Conservation (phyloP, 2,329 filamentous ascomycete species). For the Fusarium equiseti region DNA sequence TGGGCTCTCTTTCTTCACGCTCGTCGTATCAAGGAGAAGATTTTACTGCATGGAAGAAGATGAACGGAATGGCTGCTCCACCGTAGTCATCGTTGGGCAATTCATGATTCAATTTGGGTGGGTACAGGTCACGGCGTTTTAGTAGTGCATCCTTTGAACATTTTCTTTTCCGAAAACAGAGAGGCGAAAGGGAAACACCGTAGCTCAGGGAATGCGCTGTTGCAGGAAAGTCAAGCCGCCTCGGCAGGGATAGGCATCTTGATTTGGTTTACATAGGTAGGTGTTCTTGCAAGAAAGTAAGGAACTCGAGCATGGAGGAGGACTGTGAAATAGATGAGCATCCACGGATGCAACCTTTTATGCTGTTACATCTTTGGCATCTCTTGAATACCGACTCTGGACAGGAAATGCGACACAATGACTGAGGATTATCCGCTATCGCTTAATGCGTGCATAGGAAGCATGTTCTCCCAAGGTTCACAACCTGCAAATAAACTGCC, state of each 20-base stretch:
- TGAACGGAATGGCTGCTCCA: slow-evolving; percentile 7
- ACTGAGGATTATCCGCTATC: slow-evolving; percentile 17
- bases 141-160: slow-evolving; percentile 40
- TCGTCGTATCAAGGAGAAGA: slow-evolving; percentile 28
- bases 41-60: slow-evolving; percentile 7
- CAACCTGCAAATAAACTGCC: slow-evolving; percentile 10
- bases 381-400: neutral
- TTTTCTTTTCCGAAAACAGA: slow-evolving; percentile 20
- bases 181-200: slow-evolving; percentile 14
- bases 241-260: slow-evolving; percentile 3
- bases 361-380: neutral
- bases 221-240: neutral
- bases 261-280: slow-evolving; percentile 10
- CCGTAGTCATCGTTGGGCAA: slow-evolving; percentile 18
- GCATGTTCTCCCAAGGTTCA: slow-evolving; percentile 16
- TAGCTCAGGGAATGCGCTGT: neutral
- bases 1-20: slow-evolving; percentile 26
- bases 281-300: slow-evolving; percentile 10
- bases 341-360: slow-evolving; percentile 2
- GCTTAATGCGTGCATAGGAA: slow-evolving; percentile 20
- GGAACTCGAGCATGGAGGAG: slow-evolving; percentile 4
- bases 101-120: slow-evolving; percentile 40
- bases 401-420: neutral
- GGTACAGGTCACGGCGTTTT: slow-evolving; percentile 45
- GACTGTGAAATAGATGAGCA: slow-evolving; percentile 19